Percentiles rank a stretch among this genome's conserved stretches.
Conservation (phyloP, 805 yeast genomes). For the Hanseniaspora lachancei region DNA sequence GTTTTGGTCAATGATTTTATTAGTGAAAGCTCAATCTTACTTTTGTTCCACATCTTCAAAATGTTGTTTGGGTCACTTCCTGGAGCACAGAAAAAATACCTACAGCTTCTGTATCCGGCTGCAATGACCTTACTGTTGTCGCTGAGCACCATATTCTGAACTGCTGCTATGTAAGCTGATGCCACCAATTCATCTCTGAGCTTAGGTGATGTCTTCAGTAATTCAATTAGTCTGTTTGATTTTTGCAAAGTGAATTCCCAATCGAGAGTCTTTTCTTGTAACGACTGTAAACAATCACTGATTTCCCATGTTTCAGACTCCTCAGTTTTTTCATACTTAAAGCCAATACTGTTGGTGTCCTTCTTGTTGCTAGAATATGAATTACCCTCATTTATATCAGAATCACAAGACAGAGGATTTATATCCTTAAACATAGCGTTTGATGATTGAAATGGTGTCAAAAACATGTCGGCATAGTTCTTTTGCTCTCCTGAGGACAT, state of each 20-base stretch:
- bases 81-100: constrained; percentile 44
- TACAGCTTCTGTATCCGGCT: constrained; percentile 60
- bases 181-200: constrained; percentile 53
- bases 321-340: neutral
- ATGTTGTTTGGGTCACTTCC: constrained; percentile 30
- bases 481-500: neutral
- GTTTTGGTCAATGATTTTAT: constrained; percentile 47
- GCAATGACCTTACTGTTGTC: constrained; percentile 51
- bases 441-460: neutral
- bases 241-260: constrained; percentile 31
- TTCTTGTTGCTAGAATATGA: constrained; percentile 8
- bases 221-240: constrained; percentile 51
- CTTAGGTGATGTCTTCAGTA: constrained; percentile 45
- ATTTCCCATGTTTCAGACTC: constrained; percentile 26
- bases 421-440: constrained; percentile 1
- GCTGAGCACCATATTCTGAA: constrained; percentile 50
- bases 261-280: constrained; percentile 22
- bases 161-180: constrained; percentile 40
- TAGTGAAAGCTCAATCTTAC: constrained; percentile 49
- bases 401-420: constrained; percentile 3
- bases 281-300: constrained; percentile 26
- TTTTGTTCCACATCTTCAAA: constrained; percentile 37
- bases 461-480: neutral
- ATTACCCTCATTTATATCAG: constrained; percentile 16
- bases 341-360: neutral